phyloP scores from a whole-genome alignment of 2,329 filamentous ascomycete species.

The Camptophora hylomeconis region DNA sequence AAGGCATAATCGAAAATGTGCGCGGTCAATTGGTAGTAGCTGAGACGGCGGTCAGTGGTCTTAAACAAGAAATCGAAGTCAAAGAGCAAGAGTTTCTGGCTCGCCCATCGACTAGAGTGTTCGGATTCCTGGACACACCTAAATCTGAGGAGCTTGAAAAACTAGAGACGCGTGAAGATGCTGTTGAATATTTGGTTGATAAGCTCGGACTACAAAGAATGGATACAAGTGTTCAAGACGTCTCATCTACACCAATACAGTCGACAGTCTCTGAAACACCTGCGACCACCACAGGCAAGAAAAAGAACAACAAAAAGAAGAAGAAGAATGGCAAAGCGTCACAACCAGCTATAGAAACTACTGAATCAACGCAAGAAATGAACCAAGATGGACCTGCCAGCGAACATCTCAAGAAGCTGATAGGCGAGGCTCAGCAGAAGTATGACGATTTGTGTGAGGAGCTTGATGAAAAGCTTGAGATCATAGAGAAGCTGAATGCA shows the following conservation, averaged over 20 bases:
- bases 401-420: slow-evolving; percentile 3
- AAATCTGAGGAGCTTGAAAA: slow-evolving; percentile 6
- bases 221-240: background rate
- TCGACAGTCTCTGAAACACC: slow-evolving; percentile 18
- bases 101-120: slow-evolving; percentile 12
- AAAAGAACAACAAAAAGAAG: slow-evolving; percentile 85
- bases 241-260: slow-evolving; percentile 1
- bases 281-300: slow-evolving; percentile 32
- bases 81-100: slow-evolving; percentile 9
- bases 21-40: slow-evolving; percentile 41
- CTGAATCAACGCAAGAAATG: slow-evolving; percentile 7
- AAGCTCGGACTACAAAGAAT: slow-evolving; percentile 13
- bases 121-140: slow-evolving; percentile 12
- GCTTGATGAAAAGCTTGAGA: slow-evolving; percentile 36
- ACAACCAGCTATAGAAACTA: slow-evolving; percentile 16
- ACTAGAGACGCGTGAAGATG: slow-evolving; percentile 14
- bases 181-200: slow-evolving; percentile 29
- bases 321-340: slow-evolving; percentile 40
- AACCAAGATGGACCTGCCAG: background rate
- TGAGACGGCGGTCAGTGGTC: slow-evolving; percentile 34
- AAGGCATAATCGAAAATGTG: slow-evolving; percentile 42
- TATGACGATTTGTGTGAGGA: slow-evolving; percentile 19
- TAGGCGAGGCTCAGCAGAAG: slow-evolving; percentile 9
- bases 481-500: slow-evolving; percentile 20
- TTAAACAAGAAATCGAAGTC: slow-evolving; percentile 25